Conservation (phyloP, 441 rosid genomes). For the Gossypium trilobum region DNA sequence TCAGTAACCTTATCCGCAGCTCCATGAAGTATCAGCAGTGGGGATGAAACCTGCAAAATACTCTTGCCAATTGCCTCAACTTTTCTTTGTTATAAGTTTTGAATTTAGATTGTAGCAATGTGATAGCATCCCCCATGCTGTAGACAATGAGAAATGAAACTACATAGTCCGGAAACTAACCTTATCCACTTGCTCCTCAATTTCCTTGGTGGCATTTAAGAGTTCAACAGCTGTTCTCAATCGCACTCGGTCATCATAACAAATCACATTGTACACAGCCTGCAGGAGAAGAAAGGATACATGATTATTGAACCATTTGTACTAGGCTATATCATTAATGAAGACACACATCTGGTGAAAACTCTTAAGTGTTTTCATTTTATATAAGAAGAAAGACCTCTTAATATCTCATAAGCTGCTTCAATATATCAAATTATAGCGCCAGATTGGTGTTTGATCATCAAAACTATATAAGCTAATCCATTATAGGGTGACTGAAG, state of each 20-base stretch:
- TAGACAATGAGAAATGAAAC: not conserved
- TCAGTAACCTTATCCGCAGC: constrained; percentile 85
- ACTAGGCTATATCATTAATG: not conserved
- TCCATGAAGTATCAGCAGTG: constrained; percentile 79
- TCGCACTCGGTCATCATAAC: constrained; percentile 48
- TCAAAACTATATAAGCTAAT: not conserved
- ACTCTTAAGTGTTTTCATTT: not conserved
- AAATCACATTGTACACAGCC: constrained; percentile 72
- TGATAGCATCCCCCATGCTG: not conserved
- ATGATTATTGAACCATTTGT: not conserved
- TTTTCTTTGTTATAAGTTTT: not conserved
- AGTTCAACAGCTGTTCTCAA: constrained; percentile 75
- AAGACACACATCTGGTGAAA: not conserved
- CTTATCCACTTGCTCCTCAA: constrained; percentile 61
- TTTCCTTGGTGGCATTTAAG: constrained; percentile 56
- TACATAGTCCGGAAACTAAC: constrained; percentile 23
- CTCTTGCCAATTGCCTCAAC: not conserved
- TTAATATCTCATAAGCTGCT: not conserved
- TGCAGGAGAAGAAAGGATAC: constrained; percentile 21
- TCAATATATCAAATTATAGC: not conserved
- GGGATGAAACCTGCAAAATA: constrained; percentile 57
- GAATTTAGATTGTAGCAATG: not conserved
- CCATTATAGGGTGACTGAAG: not conserved
- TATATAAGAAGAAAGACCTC: not conserved
- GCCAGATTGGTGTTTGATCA: not conserved